A percentile compares a stretch with the other conserved stretches of the same genome.
Conservation (phyloP, 2,329 filamentous ascomycete genomes). For the Colletotrichum tanaceti region DNA sequence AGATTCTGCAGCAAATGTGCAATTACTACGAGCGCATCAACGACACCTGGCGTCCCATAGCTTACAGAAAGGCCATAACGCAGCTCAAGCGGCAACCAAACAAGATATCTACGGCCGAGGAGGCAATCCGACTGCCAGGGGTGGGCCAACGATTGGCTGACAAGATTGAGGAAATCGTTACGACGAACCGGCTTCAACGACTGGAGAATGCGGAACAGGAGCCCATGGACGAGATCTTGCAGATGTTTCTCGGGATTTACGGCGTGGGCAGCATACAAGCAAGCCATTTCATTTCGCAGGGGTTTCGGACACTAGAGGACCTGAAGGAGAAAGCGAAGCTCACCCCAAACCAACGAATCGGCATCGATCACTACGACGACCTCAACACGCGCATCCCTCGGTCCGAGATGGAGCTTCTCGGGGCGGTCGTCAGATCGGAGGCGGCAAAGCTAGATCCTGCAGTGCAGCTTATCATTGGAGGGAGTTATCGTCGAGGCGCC, state of each 20-base stretch:
- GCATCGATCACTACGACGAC: conserved; percentile 83
- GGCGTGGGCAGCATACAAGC: conserved; percentile 79
- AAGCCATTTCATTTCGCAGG: conserved; percentile 79
- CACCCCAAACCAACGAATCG: conserved; percentile 76
- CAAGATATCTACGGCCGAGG: conserved; percentile 74
- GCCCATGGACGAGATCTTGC: conserved; percentile 71
- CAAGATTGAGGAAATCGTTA: conserved; percentile 91
- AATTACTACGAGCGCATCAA: conserved; percentile 79
- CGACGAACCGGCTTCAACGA: conserved; percentile 76
- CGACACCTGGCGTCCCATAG: conserved; percentile 80
- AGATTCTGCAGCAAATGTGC: conserved; percentile 81
- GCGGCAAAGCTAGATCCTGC: conserved; percentile 69
- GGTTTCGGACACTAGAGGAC: conserved; percentile 80
- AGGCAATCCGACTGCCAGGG: conserved; percentile 74
- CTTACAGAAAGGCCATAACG: conserved; percentile 82
- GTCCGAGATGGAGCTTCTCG: conserved; percentile 77
- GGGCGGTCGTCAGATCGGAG: conserved; percentile 68
- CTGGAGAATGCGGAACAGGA: conserved; percentile 78
- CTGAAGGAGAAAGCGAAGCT: conserved; percentile 71
- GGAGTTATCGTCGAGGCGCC: conserved; percentile 86
- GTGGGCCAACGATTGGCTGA: conserved; percentile 80
- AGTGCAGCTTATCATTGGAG: conserved; percentile 80
- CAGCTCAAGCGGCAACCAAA: conserved; percentile 73
- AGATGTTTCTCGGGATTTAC: conserved; percentile 82
- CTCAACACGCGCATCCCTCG: conserved; percentile 84